Evolutionary conservation across 371 early-diverging fungal species (phyloP).

Genomic region (Funneliformis caledonium): DNA sequence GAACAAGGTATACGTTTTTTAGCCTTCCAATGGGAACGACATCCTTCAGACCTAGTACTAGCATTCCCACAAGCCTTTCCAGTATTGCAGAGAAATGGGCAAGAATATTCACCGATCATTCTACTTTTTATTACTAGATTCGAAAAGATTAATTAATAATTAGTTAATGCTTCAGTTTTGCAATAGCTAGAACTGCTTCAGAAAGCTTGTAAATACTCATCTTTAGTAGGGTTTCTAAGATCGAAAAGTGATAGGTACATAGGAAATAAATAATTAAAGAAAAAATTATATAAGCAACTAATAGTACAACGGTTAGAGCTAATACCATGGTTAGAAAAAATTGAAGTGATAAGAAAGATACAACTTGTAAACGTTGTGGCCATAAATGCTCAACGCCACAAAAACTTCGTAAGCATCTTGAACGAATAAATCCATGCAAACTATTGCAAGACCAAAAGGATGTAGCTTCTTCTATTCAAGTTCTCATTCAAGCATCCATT

Average conservation of each 20-base stretch:
- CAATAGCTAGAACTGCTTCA: neutral
- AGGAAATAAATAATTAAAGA: slow-evolving; percentile 30
- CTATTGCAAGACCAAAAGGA: neutral
- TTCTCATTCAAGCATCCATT: neutral
- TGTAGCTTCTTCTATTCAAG: slow-evolving; percentile 4
- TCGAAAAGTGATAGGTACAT: neutral
- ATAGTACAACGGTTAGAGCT: slow-evolving; percentile 15
- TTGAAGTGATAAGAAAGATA: slow-evolving; percentile 24
- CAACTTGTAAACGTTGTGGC: slow-evolving; percentile 18
- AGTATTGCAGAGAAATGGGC: neutral
- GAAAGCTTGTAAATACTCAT: slow-evolving; percentile 24
- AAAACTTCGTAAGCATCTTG: slow-evolving; percentile 28
- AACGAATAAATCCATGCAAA: slow-evolving; percentile 33
- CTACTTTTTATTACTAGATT: slow-evolving; percentile 12
- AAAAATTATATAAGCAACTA: slow-evolving; percentile 25
- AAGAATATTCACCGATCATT: slow-evolving; percentile 16
- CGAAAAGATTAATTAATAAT: slow-evolving; percentile 11
- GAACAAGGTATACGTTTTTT: neutral
- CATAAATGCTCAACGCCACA: slow-evolving; percentile 10
- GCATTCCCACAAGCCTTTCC: neutral
- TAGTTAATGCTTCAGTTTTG: slow-evolving; percentile 22
- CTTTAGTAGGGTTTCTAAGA: neutral
- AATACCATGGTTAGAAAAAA: neutral
- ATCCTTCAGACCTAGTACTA: neutral
- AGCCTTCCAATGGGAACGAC: slow-evolving; percentile 18